These are phyloP conservation scores for Pichia terricola DNA, from an alignment of 1,139 yeast species.

Conservation along the genomic window DNA sequence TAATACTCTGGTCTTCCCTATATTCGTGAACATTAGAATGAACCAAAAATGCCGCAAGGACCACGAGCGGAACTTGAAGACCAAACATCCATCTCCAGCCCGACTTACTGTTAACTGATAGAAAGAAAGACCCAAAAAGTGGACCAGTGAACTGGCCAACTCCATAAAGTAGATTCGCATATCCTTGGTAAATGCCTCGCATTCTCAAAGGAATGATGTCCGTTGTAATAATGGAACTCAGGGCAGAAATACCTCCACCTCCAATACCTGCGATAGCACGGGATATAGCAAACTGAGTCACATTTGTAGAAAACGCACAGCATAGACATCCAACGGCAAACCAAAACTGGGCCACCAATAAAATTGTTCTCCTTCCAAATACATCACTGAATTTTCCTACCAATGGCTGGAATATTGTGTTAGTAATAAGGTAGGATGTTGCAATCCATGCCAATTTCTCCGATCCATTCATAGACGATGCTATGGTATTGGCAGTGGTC, in stretches of 20 bases:
- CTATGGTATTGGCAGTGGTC: slow-evolving; percentile 29
- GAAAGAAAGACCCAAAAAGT: slow-evolving; percentile 31
- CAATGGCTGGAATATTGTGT: slow-evolving; percentile 63
- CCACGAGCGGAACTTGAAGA: slow-evolving; percentile 31
- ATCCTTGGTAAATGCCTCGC: slow-evolving; percentile 27
- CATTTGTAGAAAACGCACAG: slow-evolving; percentile 21
- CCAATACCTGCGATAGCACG: slow-evolving; percentile 28
- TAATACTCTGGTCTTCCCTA: slow-evolving; percentile 14
- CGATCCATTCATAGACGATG: slow-evolving; percentile 31
- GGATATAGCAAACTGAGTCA: slow-evolving; percentile 23
- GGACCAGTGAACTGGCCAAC: slow-evolving; percentile 36
- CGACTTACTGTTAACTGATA: slow-evolving; percentile 23
- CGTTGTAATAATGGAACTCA: slow-evolving; percentile 27
- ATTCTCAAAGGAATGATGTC: slow-evolving; percentile 25
- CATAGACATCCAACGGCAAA: slow-evolving; percentile 31
- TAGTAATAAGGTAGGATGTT: slow-evolving; percentile 39
- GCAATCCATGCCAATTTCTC: slow-evolving; percentile 32
- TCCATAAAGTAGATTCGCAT: slow-evolving; percentile 32
- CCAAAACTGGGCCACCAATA: slow-evolving; percentile 32
- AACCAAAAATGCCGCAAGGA: slow-evolving; percentile 26
- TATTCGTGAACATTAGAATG: slow-evolving; percentile 27
- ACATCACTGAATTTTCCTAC: slow-evolving; percentile 75
- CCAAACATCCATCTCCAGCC: slow-evolving; percentile 38
- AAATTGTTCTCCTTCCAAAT: slow-evolving; percentile 28
- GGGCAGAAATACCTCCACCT: slow-evolving; percentile 27